A percentile compares a stretch with the other conserved stretches of the same genome.
Evolutionary conservation across 139 green algal species (phyloP).

Genomic region (Gonium pectorale): DNA sequence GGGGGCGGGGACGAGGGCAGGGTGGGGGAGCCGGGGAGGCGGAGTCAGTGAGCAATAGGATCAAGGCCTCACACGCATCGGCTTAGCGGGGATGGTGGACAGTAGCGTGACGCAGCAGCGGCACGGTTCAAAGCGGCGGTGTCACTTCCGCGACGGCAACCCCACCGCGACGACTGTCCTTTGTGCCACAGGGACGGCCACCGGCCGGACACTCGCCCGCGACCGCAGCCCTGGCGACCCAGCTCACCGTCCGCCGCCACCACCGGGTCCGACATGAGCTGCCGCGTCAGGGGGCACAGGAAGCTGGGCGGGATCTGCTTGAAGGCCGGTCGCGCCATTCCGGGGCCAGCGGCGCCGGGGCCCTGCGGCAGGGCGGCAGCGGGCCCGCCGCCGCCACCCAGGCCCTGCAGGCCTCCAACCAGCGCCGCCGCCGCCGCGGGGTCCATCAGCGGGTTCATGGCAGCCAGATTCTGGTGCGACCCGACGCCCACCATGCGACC

Average conservation of each 20-base stretch:
- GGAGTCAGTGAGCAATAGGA: neutral
- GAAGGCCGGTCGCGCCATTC: neutral
- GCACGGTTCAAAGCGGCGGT: no score
- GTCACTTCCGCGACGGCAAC: no score
- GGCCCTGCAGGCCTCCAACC: neutral
- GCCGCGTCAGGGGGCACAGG: conserved; percentile 54
- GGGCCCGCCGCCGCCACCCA: neutral
- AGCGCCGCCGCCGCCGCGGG: conserved; percentile 21
- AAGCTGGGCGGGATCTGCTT: conserved; percentile 51
- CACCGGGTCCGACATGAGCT: conserved; percentile 65
- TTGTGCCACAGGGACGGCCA: no score
- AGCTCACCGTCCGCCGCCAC: conserved; percentile 57
- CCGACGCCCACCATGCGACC: neutral
- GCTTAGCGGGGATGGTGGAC: no score
- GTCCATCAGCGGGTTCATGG: conserved; percentile 17
- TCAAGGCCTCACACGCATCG: no score
- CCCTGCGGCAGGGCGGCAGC: neutral
- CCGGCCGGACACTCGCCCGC: no score
- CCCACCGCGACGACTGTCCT: no score
- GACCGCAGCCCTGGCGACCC: no score
- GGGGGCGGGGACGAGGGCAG: neutral
- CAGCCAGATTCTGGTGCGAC: neutral
- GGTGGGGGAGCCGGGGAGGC: neutral
- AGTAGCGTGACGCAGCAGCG: no score
- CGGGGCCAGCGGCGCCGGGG: neutral